A percentile compares a stretch with the other conserved stretches of the same genome.
phyloP scores from a whole-genome alignment of 352 stramenopile species.

The Pythium aphanidermatum region DNA sequence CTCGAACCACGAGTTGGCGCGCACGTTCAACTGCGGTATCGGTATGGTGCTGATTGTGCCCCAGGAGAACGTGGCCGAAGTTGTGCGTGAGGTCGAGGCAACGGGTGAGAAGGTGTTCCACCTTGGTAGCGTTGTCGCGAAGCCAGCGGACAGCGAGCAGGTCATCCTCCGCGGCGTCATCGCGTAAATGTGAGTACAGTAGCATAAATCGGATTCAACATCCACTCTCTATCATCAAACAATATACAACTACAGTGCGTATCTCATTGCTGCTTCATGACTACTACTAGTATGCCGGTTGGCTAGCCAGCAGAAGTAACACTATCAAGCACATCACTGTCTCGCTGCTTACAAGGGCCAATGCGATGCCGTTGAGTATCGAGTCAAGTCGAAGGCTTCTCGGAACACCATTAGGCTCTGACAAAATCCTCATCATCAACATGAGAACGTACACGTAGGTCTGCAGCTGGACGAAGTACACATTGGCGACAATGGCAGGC shows the following conservation, averaged over 20 bases:
- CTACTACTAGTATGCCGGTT: not conserved
- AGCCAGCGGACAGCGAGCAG: constrained; percentile 60
- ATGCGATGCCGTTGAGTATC: constrained; percentile 53
- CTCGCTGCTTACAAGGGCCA: constrained; percentile 52
- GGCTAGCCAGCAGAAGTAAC: constrained; percentile 32
- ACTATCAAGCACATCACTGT: constrained; percentile 40
- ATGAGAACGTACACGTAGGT: constrained; percentile 74
- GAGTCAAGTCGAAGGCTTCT: constrained; percentile 49
- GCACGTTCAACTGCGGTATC: constrained; percentile 99
- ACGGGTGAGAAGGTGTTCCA: constrained; percentile 89
- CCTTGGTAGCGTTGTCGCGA: constrained; percentile 76
- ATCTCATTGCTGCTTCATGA: not conserved
- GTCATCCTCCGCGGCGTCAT: constrained; percentile 78
- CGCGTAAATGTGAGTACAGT: constrained; percentile 27
- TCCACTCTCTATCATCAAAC: not conserved
- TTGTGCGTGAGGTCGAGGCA: constrained; percentile 74
- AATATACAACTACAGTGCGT: not conserved
- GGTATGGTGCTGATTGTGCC: constrained; percentile 97
- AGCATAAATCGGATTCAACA: not conserved
- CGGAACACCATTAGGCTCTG: not conserved
- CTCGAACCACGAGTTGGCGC: constrained; percentile 93
- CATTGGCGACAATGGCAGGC: constrained; percentile 54
- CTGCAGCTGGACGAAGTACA: constrained; percentile 72
- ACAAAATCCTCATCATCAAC: too few species aligned
- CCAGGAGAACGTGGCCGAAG: constrained; percentile 83